Percentiles rank a stretch among this genome's conserved stretches.
phyloP scores from a whole-genome alignment of 345 rosid species.

The Combretum micranthum region DNA sequence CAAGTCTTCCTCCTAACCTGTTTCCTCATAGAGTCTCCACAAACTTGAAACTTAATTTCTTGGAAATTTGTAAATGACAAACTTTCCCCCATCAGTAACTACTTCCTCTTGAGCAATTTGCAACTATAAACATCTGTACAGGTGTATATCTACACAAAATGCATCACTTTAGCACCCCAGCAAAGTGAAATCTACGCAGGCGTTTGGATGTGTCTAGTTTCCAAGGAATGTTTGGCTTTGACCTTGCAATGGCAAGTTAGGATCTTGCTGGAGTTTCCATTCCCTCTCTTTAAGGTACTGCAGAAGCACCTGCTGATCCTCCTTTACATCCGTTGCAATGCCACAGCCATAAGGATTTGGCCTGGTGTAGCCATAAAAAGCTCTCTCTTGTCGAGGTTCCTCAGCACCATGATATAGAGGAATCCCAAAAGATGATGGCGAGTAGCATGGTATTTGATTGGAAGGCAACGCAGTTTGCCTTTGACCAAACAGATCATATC shows the following conservation, averaged over 20 bases:
- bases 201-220: too few relatives aligned
- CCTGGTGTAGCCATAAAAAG: constrained; percentile 37
- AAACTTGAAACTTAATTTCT: too few relatives aligned
- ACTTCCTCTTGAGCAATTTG: too few relatives aligned
- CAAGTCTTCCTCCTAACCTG: too few relatives aligned
- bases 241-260: constrained; percentile 18
- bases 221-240: constrained; percentile 35
- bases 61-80: too few relatives aligned
- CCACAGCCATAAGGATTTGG: constrained; percentile 39
- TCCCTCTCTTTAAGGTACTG: constrained; percentile 72
- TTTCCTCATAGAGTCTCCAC: too few relatives aligned
- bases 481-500: constrained; percentile 38
- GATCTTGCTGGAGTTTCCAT: constrained; percentile 55
- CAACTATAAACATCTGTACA: too few relatives aligned
- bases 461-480: constrained; percentile 37
- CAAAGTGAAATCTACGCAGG: too few relatives aligned
- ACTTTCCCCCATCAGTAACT: too few relatives aligned
- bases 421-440: constrained; percentile 21
- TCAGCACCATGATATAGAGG: constrained; percentile 18
- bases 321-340: constrained; percentile 18
- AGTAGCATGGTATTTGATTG: constrained; percentile 26
- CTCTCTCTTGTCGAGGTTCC: constrained; percentile 36
- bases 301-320: constrained; percentile 62
- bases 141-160: too few relatives aligned
- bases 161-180: too few relatives aligned